Evolutionary conservation across 2,329 filamentous ascomycete genomes (phyloP), one percentile per base, ranked within the genome.

Genomic region (Aspergillus chevalieri): DNA sequence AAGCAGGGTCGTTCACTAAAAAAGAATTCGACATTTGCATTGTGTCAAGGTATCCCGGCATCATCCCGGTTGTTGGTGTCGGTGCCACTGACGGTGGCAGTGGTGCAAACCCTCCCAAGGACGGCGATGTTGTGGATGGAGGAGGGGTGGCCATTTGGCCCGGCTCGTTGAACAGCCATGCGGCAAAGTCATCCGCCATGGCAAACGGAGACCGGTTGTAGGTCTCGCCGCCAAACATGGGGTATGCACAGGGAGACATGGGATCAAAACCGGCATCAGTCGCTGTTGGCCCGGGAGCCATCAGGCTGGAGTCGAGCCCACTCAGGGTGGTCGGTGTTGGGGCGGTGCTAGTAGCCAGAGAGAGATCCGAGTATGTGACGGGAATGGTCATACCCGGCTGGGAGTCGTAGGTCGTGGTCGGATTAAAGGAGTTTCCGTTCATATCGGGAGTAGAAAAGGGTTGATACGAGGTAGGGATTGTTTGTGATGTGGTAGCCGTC

Each of bases 201-300:
- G 86, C 85, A 64, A 92, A 92, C 0, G 92, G 90, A 2, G 90
- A 95, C 50, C 92, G 87, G 58, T 87, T 91, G 52, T 89, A 84
- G 15, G 82, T 85, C 59, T 95, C 89, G 22, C 81, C 84, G 14
- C 89, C 89, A 68, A 96, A 96, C 22, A 96, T 85, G 0, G 92
- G 89, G 59, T 94, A 87, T 4, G 87, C 65, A 52, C 67, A 74
- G 4, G 63, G 60, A 10, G 64, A 60, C 46, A 68, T 63, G 15
- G 68, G 60, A 43, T 74, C 72, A 12, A 71, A 63, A 26, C 62
- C 58, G 19, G 63, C 50, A 47, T 62, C 57, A 22, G 59, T 46
- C 17, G 61, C 55, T 24, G 57, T 51, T 26, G 63, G 49, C 47
- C 53, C 55, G 19, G 63, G 45, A 14, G 55, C 52, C 52, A 66